Base-by-base conservation (phyloP, 2,329 filamentous ascomycete genomes). In the Ophioceras dolichostomum region DNA sequence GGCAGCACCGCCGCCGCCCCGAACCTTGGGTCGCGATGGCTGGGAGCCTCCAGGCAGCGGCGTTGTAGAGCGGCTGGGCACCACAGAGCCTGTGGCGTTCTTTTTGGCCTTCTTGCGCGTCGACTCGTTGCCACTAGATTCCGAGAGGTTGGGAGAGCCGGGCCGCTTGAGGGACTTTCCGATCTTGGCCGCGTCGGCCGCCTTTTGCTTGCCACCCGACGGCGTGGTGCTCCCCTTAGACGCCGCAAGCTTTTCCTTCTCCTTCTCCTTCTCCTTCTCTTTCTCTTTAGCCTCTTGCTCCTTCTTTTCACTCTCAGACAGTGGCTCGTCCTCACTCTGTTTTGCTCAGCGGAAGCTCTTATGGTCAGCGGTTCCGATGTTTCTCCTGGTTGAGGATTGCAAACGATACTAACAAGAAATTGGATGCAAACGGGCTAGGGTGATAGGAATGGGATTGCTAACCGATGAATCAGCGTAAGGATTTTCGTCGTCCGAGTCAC, bases 81-180 rank as follows among this genome's bases (percentile, higher is more conserved):
- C 63, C 2, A 65, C 55, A 12, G 68, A 68, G 13, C 62, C 52
- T 3, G 54, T 57, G 2, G 59, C 58, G 43, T 75, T 70, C 54
- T 81, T 82, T 62, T 80, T 83, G 53, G 82, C 75, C 54, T 72
- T 74, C 61, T 91, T 87, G 46, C 82, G 80, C 18, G 79, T 76
- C 1, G 84, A 89, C 55, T 96, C 89, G 48, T 88, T 93, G 37
- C 86, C 89, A 54, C 86, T 94, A 9, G 86, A 86, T 54, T 96
- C 89, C 2, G 87, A 95, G 22, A 83, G 69, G 45, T 88, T 82
- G 3, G 88, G 86, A 13, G 87, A 94, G 14, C 87, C 86, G 22
- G 84, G 73, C 21, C 89, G 79, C 62, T 95, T 95, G 37, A 89
- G 71, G 22, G 67, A 69, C 51, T 76, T 78, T 48, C 59, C 57